These are phyloP conservation scores for Picea abies DNA, from an alignment of 83 land plant species.

Conservation along the genomic window DNA sequence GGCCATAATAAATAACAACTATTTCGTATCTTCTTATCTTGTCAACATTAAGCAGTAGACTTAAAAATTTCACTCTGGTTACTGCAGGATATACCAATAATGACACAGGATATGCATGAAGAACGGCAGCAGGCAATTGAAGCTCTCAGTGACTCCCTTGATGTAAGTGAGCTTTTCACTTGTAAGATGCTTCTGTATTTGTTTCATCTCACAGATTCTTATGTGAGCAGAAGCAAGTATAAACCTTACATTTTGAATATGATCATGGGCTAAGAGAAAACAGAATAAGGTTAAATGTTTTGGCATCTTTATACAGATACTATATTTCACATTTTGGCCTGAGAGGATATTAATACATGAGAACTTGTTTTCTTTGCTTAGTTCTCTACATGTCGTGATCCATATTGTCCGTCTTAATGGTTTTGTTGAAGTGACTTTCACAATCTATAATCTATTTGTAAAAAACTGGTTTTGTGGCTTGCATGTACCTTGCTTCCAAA, in stretches of 20 bases:
- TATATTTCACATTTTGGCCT: background rate
- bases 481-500: background rate
- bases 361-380: background rate
- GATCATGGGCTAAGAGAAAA: background rate
- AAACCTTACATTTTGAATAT: background rate
- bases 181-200: background rate
- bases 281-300: background rate
- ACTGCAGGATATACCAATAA: constrained; percentile 77
- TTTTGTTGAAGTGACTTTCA: background rate
- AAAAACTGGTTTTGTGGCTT: background rate
- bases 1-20: background rate
- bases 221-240: background rate
- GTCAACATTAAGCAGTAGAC: background rate
- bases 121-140: constrained; percentile 84
- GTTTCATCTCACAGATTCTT: background rate
- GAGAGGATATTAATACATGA: background rate
- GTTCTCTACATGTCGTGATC: background rate
- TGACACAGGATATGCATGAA: constrained; percentile 99
- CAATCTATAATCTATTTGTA: background rate
- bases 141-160: constrained; percentile 64
- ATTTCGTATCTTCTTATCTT: background rate
- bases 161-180: background rate
- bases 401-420: too few species aligned
- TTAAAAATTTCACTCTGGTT: background rate
- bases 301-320: background rate